Evolutionary conservation across 1,139 yeast genomes (phyloP), one percentile per base, ranked within the genome.

Genomic region (Yamadazyma kanchanaburiensis): DNA sequence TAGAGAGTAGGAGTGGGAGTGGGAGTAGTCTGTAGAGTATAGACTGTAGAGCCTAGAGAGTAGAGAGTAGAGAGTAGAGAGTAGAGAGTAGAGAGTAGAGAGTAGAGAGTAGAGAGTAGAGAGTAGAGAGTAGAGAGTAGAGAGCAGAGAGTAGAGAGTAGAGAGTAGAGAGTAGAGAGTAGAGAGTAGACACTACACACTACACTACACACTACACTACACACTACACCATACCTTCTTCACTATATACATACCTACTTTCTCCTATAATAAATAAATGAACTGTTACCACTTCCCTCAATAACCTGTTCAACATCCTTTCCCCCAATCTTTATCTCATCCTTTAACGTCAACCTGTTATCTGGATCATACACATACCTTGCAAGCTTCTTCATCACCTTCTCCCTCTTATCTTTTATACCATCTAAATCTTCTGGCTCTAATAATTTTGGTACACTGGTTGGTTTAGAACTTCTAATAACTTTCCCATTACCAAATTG

Each of bases 401-500:
- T 24, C 12, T 30, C 31, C 28, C 36, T 40, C 12, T 33, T 28
- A 6, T 21, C 21, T 12, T 43, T 38, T 13, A 26, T 19, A n/a
- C 32, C 43, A 6, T 35, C 35, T 13, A 60, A 37, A 40, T 65
- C 72, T 21, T 47, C 45, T 3, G 87, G 86, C 48, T 80, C 85
- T 8, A 81, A 46, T 16, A 83, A 52, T 22, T 69, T 61, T 4
- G 86, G 86, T 25, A 77, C 49, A 10, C 60, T 53, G 0, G 51
- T 34, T 1, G 95, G 95, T 42, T 66, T 69, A 21, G 79, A 61
- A 11, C 70, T 56, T 51, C 81, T 80, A 37, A 71, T 70, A 22
- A 70, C 63, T 48, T 80, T 83, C 14, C 95, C 95, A 47, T 80
- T 87, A 12, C 95, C 96, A 28, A 85, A 68, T 58, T 89, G 96